Evolutionary conservation across 2,329 filamentous ascomycete species (phyloP).

Genomic region (Pestalotiopsis fici): DNA sequence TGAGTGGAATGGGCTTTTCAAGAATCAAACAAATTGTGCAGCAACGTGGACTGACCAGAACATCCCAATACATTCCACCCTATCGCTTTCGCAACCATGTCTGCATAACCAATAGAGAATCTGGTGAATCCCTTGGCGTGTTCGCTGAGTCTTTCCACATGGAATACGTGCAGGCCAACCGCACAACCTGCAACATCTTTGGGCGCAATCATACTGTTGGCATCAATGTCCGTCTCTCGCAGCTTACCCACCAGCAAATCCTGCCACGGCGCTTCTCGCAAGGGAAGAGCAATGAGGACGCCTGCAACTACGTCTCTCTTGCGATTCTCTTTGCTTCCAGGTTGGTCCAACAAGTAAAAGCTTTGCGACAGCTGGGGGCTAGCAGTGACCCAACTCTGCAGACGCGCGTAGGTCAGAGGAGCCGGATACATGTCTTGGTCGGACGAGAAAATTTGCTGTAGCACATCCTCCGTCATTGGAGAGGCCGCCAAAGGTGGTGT

Average conservation of each 20-base stretch:
- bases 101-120: slow-evolving; percentile 19
- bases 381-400: slow-evolving; percentile 27
- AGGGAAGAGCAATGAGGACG: slow-evolving; percentile 31
- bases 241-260: slow-evolving; percentile 27
- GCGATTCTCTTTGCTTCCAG: neutral
- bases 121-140: slow-evolving; percentile 21
- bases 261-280: slow-evolving; percentile 25
- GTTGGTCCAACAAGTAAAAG: slow-evolving; percentile 13
- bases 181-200: slow-evolving; percentile 8
- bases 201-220: slow-evolving; percentile 24
- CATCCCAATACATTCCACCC: slow-evolving; percentile 25
- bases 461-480: slow-evolving; percentile 16
- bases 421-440: slow-evolving; percentile 36
- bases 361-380: slow-evolving; percentile 27
- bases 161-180: slow-evolving; percentile 36
- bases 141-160: slow-evolving; percentile 29
- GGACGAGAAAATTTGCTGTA: slow-evolving; percentile 24
- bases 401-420: slow-evolving; percentile 27
- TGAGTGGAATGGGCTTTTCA: neutral
- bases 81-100: slow-evolving; percentile 11
- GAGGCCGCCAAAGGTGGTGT: neutral
- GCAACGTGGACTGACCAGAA: slow-evolving; percentile 23
- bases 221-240: slow-evolving; percentile 28
- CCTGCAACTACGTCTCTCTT: slow-evolving; percentile 12
- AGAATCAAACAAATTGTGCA: neutral